Percentiles rank a stretch among this genome's conserved stretches.
These are phyloP conservation scores for Babesia caballi DNA, from an alignment of 169 alveolate species.

Conservation along the genomic window DNA sequence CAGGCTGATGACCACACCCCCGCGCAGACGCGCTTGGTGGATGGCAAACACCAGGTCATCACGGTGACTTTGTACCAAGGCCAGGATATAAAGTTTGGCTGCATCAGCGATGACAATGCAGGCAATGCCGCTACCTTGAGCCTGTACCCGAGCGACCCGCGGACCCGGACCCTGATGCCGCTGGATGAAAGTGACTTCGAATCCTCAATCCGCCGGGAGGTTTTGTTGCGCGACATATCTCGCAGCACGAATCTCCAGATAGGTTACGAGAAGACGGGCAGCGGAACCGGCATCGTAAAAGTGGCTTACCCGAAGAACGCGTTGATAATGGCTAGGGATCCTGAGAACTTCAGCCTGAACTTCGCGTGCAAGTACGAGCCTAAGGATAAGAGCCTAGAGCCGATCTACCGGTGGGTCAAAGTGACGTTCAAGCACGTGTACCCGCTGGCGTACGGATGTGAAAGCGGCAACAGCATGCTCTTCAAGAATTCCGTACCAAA, in stretches of 20 bases:
- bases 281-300: not conserved
- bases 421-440: constrained; percentile 19
- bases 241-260: not conserved
- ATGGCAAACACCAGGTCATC: too few relatives aligned
- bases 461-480: constrained; percentile 22
- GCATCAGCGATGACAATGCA: not conserved
- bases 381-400: not conserved
- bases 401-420: constrained; percentile 40
- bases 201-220: not conserved
- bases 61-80: not conserved
- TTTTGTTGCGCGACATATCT: not conserved
- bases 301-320: constrained; percentile 26
- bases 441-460: constrained; percentile 65
- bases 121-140: not conserved
- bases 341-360: constrained; percentile 42
- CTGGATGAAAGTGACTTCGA: not conserved
- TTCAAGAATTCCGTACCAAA: constrained; percentile 23
- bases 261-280: not conserved
- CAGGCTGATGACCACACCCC: too few relatives aligned
- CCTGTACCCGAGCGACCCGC: constrained; percentile 13
- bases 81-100: not conserved
- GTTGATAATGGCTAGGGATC: constrained; percentile 39
- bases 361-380: constrained; percentile 43
- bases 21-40: too few relatives aligned
- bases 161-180: not conserved